Conservation (phyloP, 2,329 filamentous ascomycete genomes). For the Diaporthe ampelina region DNA sequence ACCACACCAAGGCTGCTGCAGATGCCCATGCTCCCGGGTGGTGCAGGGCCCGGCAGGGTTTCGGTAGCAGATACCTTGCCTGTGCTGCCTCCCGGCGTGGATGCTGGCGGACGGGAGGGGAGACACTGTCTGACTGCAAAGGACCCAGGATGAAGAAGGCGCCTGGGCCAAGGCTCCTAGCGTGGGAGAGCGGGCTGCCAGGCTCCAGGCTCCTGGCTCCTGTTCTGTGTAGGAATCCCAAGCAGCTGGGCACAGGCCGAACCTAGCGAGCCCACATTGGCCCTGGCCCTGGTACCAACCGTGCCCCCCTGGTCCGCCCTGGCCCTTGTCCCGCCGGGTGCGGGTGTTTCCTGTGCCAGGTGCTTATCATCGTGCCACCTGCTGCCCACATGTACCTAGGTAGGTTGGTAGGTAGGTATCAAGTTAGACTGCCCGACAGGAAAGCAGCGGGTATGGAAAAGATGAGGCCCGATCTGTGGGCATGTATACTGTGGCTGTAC, state of each 20-base stretch:
- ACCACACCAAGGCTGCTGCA: background rate
- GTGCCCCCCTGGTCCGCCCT: background rate
- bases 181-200: constrained; percentile 21
- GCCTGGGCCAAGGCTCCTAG: constrained; percentile 8
- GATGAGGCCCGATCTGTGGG: background rate
- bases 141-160: background rate
- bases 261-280: background rate
- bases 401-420: too few species aligned
- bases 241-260: constrained; percentile 19
- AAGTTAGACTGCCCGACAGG: background rate
- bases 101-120: background rate
- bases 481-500: background rate
- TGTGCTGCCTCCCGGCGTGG: background rate
- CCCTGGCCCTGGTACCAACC: background rate
- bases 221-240: background rate
- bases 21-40: constrained; percentile 2
- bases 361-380: constrained; percentile 1
- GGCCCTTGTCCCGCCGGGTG: constrained; percentile 10
- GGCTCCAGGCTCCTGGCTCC: constrained; percentile 2
- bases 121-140: background rate
- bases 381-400: background rate
- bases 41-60: constrained; percentile 4
- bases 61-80: background rate
- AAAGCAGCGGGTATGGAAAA: background rate
- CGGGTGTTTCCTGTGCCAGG: constrained; percentile 14